A percentile compares a stretch with the other conserved stretches of the same genome.
phyloP scores from a whole-genome alignment of 805 yeast genomes.

The Wickerhamiella kazuoi region DNA sequence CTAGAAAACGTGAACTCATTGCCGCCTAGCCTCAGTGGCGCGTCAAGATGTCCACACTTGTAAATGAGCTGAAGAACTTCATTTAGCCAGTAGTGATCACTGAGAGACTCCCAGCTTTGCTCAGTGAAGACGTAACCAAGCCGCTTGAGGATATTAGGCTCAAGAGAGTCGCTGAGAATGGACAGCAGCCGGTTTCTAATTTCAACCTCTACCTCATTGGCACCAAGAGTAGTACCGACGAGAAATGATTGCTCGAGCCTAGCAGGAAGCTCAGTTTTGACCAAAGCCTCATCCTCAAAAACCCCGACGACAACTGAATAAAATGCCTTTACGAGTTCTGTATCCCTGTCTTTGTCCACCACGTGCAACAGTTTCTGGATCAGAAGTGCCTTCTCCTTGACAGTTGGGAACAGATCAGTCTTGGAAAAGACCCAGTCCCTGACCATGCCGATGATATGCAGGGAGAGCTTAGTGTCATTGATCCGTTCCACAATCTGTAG shows the following conservation, averaged over 20 bases:
- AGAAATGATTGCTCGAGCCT: conserved; percentile 93
- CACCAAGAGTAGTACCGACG: conserved; percentile 63
- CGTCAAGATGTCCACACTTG: conserved; percentile 48
- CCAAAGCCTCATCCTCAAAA: conserved; percentile 60
- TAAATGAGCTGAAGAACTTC: conserved; percentile 79
- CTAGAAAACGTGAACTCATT: conserved; percentile 1
- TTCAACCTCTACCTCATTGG: conserved; percentile 36
- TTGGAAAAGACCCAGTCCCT: conserved; percentile 80
- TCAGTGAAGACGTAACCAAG: conserved; percentile 77
- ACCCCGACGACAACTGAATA: conserved; percentile 76
- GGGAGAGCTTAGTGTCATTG: conserved; percentile 53
- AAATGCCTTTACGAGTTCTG: conserved; percentile 51
- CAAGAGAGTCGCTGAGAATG: conserved; percentile 62
- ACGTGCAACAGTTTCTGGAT: conserved; percentile 84
- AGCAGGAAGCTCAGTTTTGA: conserved; percentile 76
- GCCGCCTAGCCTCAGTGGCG: conserved; percentile 27
- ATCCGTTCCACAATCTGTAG: conserved; percentile 87
- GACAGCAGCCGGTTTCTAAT: conserved; percentile 65
- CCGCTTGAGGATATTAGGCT: conserved; percentile 58
- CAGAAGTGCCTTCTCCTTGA: conserved; percentile 90
- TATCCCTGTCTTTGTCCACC: conserved; percentile 74
- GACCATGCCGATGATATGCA: conserved; percentile 59
- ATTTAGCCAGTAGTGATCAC: conserved; percentile 87
- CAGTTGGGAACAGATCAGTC: conserved; percentile 75
- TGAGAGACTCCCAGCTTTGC: conserved; percentile 91